Base-by-base conservation (phyloP, 441 rosid genomes). In the Hypseocharis bilobata region DNA sequence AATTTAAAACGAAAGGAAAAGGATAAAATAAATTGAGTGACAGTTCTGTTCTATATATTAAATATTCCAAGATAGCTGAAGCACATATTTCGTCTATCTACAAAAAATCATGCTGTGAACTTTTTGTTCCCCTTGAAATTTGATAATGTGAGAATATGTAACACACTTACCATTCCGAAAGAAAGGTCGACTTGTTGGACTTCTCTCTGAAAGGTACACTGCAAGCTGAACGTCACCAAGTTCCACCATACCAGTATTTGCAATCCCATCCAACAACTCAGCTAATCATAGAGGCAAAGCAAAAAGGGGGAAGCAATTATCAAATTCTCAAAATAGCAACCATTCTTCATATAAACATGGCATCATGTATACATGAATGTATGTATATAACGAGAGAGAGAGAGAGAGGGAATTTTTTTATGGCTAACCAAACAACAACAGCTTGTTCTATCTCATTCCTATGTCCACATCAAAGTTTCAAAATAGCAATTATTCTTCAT, bases 131-230 rank as follows among this genome's bases (percentile, higher is more conserved):
- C 38, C 38, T 2, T 2, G 3, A 55, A 30, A 8, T 29, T 59
- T 6, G 32, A 11, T 58, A 55, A 51, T 49, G 28, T 7, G 20
- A 58, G 45, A 63, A 61, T n/a, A 58, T 49, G 29, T 54, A 45
- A 57, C n/a, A 17, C 62, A 78, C 86, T 68, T 63, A 87, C 99
- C 99, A 74, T 76, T 79, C 71, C 91, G 82, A 63, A 87, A 94
- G 80, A 83, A 82, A 52, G 81, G 73, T 57, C 83, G 84, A 54
- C 96, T 92, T 0, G 85, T 84, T 62, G 96, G 86, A 72, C 84
- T 94, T 81, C 73, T 91, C 85, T 91, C 97, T 62, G 97, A 88
- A 75, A 94, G 85, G 80, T 85, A 77, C 34, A 81, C 74, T 47
- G 89, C 91, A 74, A 94, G 80, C 65, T 76, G 82, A 70, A 78